These are phyloP conservation scores for Clarireedia homoeocarpa DNA, from an alignment of 2,329 filamentous ascomycete genomes.

Conservation along the genomic window DNA sequence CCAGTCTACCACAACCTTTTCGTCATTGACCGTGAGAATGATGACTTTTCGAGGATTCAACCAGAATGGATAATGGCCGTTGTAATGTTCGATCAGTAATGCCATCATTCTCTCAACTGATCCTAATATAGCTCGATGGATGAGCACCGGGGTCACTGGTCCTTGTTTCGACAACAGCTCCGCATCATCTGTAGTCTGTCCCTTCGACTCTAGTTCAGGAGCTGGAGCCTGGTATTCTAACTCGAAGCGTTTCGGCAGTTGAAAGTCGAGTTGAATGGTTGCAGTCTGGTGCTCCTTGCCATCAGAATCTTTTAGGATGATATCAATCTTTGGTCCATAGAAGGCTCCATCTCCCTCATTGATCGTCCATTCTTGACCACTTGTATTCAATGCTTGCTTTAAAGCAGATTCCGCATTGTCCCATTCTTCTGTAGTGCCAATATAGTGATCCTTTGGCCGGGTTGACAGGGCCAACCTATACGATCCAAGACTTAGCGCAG, in stretches of 20 bases:
- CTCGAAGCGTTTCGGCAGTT: conserved; percentile 74
- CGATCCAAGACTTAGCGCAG: conserved; percentile 59
- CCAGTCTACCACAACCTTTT: conserved; percentile 25
- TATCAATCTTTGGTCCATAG: conserved; percentile 88
- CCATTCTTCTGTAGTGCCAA: conserved; percentile 66
- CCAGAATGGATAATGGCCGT: conserved; percentile 82
- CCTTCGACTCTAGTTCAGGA: conserved; percentile 51
- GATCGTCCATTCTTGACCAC: conserved; percentile 61
- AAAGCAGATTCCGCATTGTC: conserved; percentile 60
- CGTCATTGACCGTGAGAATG: conserved; percentile 64
- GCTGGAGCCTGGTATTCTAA: conserved; percentile 66
- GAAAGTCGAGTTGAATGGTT: conserved; percentile 85
- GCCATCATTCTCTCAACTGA: conserved; percentile 82
- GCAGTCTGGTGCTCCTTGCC: conserved; percentile 86
- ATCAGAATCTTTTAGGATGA: conserved; percentile 69
- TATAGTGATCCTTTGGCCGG: conserved; percentile 66
- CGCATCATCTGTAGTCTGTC: conserved; percentile 40
- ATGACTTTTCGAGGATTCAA: conserved; percentile 72
- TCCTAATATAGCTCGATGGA: conserved; percentile 78
- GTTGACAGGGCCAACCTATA: conserved; percentile 76
- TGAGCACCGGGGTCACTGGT: conserved; percentile 64
- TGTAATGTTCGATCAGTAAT: conserved; percentile 74
- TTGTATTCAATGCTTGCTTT: conserved; percentile 52
- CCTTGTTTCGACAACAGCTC: conserved; percentile 44
- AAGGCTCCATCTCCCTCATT: conserved; percentile 83